A percentile compares a stretch with the other conserved stretches of the same genome.
phyloP scores from a whole-genome alignment of 345 rosid species.

The Cardamine chenopodiifolia region DNA sequence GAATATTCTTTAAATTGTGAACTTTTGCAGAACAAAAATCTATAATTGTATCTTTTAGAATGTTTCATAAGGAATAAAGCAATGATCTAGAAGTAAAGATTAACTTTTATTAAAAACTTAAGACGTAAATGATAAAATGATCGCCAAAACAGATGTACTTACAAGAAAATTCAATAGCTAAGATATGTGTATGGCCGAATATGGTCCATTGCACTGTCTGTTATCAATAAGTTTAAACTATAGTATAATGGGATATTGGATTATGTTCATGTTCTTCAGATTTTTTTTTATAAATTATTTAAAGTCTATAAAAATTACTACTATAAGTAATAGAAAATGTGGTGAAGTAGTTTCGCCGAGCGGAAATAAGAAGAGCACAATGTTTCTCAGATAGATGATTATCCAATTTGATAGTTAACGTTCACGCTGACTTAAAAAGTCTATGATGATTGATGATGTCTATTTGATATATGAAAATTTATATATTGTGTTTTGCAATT shows the following conservation, averaged over 20 bases:
- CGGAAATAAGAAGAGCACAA: not conserved
- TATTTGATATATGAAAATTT: no score
- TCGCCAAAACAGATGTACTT: not conserved
- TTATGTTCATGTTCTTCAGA: not conserved
- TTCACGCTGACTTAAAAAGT: not conserved
- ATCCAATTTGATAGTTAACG: not conserved
- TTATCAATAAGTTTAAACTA: not conserved
- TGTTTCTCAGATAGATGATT: conserved; percentile 9
- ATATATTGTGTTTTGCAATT: no score
- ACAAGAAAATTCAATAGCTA: not conserved
- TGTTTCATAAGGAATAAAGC: not conserved
- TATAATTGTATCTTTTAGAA: not conserved
- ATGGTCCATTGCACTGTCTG: not conserved
- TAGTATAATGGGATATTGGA: not conserved
- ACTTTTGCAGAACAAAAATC: not conserved
- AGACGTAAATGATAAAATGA: not conserved
- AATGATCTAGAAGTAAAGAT: not conserved
- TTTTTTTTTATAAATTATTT: not conserved
- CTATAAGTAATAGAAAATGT: not conserved
- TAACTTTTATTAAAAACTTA: not conserved
- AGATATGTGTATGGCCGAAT: not conserved
- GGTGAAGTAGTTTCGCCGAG: conserved; percentile 3
- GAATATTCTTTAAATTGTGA: no score
- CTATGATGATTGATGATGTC: not conserved
- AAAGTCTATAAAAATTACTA: not conserved